Evolutionary conservation across 768 basidiomycete genomes (phyloP), one percentile per base, ranked within the genome.

Genomic region (Russula griseocarnosa): DNA sequence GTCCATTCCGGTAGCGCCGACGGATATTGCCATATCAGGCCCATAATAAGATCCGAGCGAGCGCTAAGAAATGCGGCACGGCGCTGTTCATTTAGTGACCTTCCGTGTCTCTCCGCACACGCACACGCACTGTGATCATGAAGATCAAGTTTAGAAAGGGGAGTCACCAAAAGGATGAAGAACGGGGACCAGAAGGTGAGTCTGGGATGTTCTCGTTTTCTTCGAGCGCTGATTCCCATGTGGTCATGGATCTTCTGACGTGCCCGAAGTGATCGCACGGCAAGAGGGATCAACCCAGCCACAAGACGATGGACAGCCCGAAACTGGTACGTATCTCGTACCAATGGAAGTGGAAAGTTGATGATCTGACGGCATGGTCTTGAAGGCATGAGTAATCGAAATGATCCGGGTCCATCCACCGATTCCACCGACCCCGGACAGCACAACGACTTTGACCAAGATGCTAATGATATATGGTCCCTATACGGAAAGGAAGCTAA

Each of bases 391-490:
- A 22, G 5, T 20, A 5, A 26, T 8, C 49, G 16, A 50, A 26
- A 50, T 26, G 24, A 8, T 20, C 40, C 38, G 14, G 44, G 10
- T 32, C 3, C 8, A 32, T n/a, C 18, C n/a, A 14, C 26, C 0
- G 26, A 42, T 5, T 18, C n/a, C 32, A 13, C 16, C 28, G 30
- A 30, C 18, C 1, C 49, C 32, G 47, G 51, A 6, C 5, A 1
- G 6, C 49, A 26, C 13, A 3, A 16, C 1, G 59, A 60, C 42
- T 53, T 60, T 40, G 59, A 60, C 28, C 51, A 60, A 9, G 22
- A 16, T 22, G 59, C 59, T 3, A 60, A 53, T 6, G 51, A 26
- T n/a, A 28, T 60, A 18, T 60, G 59, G 51, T 52, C 59, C 22
- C 51, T 60, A 2, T 60, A 52, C n/a, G 36, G n/a, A 6, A 42